A percentile compares a stretch with the other conserved stretches of the same genome.
phyloP scores from a whole-genome alignment of 1,284 basidiomycete genomes.

The Taiwanofungus camphoratus region DNA sequence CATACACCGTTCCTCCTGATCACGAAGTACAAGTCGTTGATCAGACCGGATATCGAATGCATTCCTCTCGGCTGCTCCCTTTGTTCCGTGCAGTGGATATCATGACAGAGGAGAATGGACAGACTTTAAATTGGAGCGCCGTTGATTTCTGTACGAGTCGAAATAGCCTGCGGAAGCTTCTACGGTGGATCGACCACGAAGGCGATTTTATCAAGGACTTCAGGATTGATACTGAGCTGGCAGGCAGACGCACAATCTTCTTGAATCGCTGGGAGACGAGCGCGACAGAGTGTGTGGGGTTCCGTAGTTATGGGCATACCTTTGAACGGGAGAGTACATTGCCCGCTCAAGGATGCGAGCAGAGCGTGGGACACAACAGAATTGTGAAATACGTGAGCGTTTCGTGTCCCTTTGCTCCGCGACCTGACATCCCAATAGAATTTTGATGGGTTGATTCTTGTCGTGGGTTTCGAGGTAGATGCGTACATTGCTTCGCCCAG shows the following conservation, averaged over 20 bases:
- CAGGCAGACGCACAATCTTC: constrained; percentile 44
- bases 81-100: constrained; percentile 44
- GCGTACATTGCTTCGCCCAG: constrained; percentile 17
- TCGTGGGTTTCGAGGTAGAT: constrained; percentile 28
- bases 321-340: constrained; percentile 43
- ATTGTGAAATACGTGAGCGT: constrained; percentile 44
- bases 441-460: constrained; percentile 23
- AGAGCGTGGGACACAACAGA: constrained; percentile 40
- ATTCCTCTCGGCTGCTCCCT: constrained; percentile 37
- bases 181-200: constrained; percentile 40
- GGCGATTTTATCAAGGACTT: constrained; percentile 34
- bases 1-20: constrained; percentile 45
- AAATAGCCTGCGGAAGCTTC: constrained; percentile 49
- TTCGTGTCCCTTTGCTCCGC: background rate
- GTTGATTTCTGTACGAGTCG: constrained; percentile 54
- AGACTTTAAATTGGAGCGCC: constrained; percentile 38
- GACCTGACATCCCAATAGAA: constrained; percentile 11
- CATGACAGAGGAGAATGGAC: constrained; percentile 24
- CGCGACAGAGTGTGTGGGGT: constrained; percentile 1
- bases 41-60: constrained; percentile 44
- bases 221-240: constrained; percentile 51
- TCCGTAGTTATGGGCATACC: constrained; percentile 35
- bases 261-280: constrained; percentile 35
- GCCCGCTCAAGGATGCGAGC: constrained; percentile 34
- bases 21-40: constrained; percentile 37